A percentile compares a stretch with the other conserved stretches of the same genome.
phyloP scores from a whole-genome alignment of 768 basidiomycete genomes.

The Amanita exitialis region DNA sequence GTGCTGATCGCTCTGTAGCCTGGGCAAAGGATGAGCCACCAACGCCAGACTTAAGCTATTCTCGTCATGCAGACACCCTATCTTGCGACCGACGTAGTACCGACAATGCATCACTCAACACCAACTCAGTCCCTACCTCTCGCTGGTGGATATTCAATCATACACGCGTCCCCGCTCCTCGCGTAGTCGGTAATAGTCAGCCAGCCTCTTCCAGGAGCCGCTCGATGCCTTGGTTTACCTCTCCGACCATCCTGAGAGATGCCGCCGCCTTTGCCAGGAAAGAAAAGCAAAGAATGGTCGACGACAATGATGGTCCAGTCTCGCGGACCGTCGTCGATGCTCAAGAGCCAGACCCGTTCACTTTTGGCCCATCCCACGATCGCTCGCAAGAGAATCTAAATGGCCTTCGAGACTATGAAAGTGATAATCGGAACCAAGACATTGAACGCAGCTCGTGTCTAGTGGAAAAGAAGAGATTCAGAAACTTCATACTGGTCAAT shows the following conservation, averaged over 20 bases:
- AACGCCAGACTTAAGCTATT: constrained; percentile 36
- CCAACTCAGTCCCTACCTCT: constrained; percentile 33
- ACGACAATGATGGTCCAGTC: constrained; percentile 12
- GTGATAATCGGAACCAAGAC: constrained; percentile 14
- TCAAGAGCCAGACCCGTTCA: constrained; percentile 47
- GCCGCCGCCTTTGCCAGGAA: constrained; percentile 22
- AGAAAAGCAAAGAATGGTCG: constrained; percentile 21
- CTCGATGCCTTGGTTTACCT: constrained; percentile 33
- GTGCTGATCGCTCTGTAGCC: constrained; percentile 29
- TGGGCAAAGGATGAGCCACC: constrained; percentile 83
- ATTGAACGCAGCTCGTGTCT: constrained; percentile 20
- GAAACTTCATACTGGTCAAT: constrained; percentile 63
- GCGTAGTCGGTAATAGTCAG: neutral
- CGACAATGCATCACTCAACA: constrained; percentile 44
- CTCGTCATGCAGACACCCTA: constrained; percentile 22
- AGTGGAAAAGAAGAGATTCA: constrained; percentile 35
- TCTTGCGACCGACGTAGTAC: constrained; percentile 32
- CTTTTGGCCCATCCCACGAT: constrained; percentile 25
- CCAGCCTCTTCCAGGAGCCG: neutral
- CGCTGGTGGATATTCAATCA: constrained; percentile 74
- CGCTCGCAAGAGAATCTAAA: constrained; percentile 18
- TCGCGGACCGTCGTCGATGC: constrained; percentile 31
- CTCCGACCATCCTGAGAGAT: constrained; percentile 26
- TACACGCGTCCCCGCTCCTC: constrained; percentile 24
- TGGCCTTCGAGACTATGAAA: constrained; percentile 18